phyloP scores from a whole-genome alignment of 2,329 filamentous ascomycete species.

The Sporothrix brasiliensis region DNA sequence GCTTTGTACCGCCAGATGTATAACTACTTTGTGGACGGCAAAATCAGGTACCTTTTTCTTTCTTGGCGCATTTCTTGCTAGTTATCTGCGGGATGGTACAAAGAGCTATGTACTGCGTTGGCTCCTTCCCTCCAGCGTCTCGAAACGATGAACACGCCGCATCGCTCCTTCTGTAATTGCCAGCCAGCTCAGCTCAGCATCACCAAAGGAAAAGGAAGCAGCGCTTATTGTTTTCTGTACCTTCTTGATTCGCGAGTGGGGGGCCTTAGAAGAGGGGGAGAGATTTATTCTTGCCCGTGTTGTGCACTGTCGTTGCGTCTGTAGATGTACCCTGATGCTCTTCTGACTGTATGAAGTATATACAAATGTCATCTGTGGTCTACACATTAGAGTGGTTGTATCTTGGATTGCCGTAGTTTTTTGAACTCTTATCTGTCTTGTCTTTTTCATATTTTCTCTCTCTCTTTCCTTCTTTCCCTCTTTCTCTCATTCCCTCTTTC shows the following conservation, averaged over 20 bases:
- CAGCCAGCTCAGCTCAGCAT: conserved; percentile 2
- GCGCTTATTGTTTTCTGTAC: not conserved
- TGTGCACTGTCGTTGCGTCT: not conserved
- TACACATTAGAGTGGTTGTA: not conserved
- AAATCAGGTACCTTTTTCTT: not conserved
- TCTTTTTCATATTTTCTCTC: not conserved
- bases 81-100: not conserved
- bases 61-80: no score
- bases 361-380: not conserved
- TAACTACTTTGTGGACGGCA: not conserved
- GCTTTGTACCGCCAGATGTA: not conserved
- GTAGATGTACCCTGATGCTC: not conserved
- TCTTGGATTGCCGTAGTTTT: not conserved
- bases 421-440: not conserved
- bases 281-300: conserved; percentile 23
- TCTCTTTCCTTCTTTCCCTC: not conserved
- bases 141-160: conserved; percentile 9
- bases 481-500: not conserved
- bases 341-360: not conserved
- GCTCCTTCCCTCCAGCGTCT: conserved; percentile 7
- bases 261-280: conserved; percentile 13
- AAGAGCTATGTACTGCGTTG: not conserved
- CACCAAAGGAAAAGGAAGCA: conserved; percentile 8
- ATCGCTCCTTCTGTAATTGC: conserved; percentile 16
- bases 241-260: conserved; percentile 18